phyloP scores from a whole-genome alignment of 805 yeast genomes.

The Schizosaccharomyces japonicus region DNA sequence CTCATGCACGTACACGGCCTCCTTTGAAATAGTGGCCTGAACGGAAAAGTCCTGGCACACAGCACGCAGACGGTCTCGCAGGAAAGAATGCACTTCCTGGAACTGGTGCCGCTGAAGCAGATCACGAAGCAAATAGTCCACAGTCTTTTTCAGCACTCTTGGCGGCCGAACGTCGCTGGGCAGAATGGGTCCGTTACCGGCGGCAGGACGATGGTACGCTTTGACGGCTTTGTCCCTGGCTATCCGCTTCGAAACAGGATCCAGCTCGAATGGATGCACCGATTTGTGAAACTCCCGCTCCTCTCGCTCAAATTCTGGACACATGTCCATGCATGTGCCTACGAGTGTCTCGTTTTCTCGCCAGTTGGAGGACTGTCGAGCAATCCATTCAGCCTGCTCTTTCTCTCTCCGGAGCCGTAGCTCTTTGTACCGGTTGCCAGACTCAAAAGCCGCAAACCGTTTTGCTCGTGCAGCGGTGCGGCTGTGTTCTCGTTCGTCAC shows the following conservation, averaged over 20 bases:
- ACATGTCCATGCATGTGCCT: constrained; percentile 84
- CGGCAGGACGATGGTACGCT: constrained; percentile 89
- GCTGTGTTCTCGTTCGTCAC: too few relatives aligned
- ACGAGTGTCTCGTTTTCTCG: constrained; percentile 24
- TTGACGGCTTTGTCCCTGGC: constrained; percentile 46
- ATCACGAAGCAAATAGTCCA: constrained; percentile 46
- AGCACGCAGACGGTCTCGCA: constrained; percentile 94
- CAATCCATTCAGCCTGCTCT: neutral
- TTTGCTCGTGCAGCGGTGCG: too few relatives aligned
- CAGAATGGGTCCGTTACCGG: constrained; percentile 92
- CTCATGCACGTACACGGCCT: constrained; percentile 81
- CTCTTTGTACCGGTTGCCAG: too few relatives aligned
- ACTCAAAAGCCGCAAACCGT: too few relatives aligned
- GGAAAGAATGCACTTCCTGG: constrained; percentile 67
- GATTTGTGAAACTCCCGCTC: constrained; percentile 71
- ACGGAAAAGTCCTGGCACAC: constrained; percentile 91
- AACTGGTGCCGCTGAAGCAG: constrained; percentile 23
- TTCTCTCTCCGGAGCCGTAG: too few relatives aligned
- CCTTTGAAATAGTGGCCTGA: constrained; percentile 81
- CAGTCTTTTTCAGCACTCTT: constrained; percentile 31
- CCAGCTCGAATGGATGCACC: constrained; percentile 54
- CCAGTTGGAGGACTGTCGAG: neutral
- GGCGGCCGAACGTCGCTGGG: constrained; percentile 98
- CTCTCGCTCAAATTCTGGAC: constrained; percentile 79
- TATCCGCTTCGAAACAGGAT: constrained; percentile 33